Percentiles rank a stretch among this genome's conserved stretches.
Conservation (phyloP, 495 filamentous ascomycete genomes). For the Darksidea phi region DNA sequence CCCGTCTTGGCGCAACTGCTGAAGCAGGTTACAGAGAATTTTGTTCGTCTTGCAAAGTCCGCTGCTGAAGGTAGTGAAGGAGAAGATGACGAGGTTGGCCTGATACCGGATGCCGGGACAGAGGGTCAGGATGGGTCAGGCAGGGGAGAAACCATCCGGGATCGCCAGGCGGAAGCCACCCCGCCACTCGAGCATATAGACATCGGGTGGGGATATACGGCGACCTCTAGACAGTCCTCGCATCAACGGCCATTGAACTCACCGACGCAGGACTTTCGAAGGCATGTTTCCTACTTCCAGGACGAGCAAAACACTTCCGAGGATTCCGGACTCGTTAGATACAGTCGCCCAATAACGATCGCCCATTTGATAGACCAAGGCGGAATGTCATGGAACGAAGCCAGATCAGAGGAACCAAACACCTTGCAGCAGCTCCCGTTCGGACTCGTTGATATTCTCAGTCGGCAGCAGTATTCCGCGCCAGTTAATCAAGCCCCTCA, state of each 20-base stretch:
- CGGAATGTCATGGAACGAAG: not conserved
- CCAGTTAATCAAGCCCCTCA: not conserved
- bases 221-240: slow-evolving; percentile 1
- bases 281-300: slow-evolving; percentile 17
- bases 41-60: slow-evolving; percentile 48
- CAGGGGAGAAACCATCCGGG: not conserved
- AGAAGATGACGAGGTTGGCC: slow-evolving; percentile 39
- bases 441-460: slow-evolving; percentile 22
- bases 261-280: not conserved
- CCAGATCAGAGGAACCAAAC: not conserved
- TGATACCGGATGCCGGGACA: slow-evolving; percentile 17
- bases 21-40: slow-evolving; percentile 50
- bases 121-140: slow-evolving; percentile 8
- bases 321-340: slow-evolving; percentile 7
- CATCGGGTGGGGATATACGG: slow-evolving; percentile 29
- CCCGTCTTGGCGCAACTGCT: slow-evolving; percentile 45
- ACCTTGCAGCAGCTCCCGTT: slow-evolving; percentile 19
- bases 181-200: too few relatives aligned
- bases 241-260: not conserved
- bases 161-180: not conserved
- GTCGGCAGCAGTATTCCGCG: slow-evolving; percentile 1
- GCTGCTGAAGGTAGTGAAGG: slow-evolving; percentile 37
- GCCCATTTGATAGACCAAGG: slow-evolving; percentile 17
- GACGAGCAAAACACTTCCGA: slow-evolving; percentile 10
- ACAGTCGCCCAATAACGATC: slow-evolving; percentile 1